Evolutionary conservation across 1,284 basidiomycete genomes (phyloP).

Genomic region (Ceratobasidium sp.): DNA sequence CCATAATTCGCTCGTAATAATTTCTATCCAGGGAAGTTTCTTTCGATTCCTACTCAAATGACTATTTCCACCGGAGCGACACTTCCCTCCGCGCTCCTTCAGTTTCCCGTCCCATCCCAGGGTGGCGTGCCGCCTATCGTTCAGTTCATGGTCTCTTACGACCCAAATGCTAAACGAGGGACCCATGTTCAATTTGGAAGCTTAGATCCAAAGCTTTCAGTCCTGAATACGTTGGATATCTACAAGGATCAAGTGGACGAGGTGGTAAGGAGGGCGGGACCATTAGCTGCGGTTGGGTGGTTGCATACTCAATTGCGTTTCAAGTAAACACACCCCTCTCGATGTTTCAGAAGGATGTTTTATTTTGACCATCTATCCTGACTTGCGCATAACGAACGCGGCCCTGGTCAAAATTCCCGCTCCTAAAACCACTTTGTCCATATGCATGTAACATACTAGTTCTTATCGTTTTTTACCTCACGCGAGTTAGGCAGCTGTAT

Average conservation of each 20-base stretch:
- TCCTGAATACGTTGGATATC: slow-evolving; percentile 19
- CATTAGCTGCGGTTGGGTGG: slow-evolving; percentile 48
- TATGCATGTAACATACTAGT: no score
- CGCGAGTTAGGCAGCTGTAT: no score
- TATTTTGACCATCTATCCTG: no score
- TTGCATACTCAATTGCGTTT: slow-evolving; percentile 30
- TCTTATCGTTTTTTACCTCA: no score
- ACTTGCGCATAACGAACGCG: no score
- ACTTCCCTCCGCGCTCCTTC: slow-evolving; percentile 31
- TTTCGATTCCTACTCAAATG: slow-evolving; percentile 45
- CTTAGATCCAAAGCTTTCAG: slow-evolving; percentile 17
- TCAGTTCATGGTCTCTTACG: slow-evolving; percentile 44
- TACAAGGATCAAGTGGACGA: slow-evolving; percentile 46
- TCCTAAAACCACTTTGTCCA: no score
- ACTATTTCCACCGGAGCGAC: slow-evolving; percentile 34
- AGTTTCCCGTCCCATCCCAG: slow-evolving; percentile 45
- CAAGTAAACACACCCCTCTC: no score
- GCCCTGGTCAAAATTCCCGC: no score
- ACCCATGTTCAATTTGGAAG: slow-evolving; percentile 44
- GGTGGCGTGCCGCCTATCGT: slow-evolving; percentile 39
- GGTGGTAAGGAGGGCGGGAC: slow-evolving; percentile 47
- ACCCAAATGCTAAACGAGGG: slow-evolving; percentile 33
- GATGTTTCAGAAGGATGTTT: no score
- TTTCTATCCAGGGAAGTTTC: slow-evolving; percentile 30
- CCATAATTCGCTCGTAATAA: neutral